Evolutionary conservation across 225 moss, liverwort and hornwort genomes (phyloP).

Genomic region (Physcomitrium patens): DNA sequence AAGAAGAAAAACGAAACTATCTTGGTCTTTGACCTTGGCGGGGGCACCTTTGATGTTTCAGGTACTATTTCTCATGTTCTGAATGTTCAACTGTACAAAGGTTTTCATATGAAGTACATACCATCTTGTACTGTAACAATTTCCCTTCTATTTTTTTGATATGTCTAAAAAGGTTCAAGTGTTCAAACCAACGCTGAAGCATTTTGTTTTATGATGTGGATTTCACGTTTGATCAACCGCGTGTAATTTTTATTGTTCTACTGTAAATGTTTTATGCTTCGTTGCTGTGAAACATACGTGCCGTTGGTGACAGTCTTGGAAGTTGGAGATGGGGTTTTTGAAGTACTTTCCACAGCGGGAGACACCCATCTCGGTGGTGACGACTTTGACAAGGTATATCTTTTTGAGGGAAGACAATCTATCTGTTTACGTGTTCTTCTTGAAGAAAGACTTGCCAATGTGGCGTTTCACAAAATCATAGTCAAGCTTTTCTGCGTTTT

Average conservation of each 20-base stretch:
- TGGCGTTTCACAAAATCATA: background rate
- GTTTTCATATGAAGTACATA: background rate
- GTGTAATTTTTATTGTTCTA: background rate
- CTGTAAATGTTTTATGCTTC: background rate
- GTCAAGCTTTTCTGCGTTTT: background rate
- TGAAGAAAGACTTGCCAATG: background rate
- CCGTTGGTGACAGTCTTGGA: slow-evolving; percentile 64
- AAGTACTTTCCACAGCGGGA: slow-evolving; percentile 86
- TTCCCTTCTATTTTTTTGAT: background rate
- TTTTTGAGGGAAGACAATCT: background rate
- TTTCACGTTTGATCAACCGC: background rate
- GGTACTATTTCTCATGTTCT: slow-evolving; percentile 36
- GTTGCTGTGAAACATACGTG: slow-evolving; percentile 19
- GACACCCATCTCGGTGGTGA: slow-evolving; percentile 96
- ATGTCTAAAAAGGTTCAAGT: background rate
- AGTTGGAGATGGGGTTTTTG: slow-evolving; percentile 91
- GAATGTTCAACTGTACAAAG: background rate
- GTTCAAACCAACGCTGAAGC: background rate
- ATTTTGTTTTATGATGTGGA: background rate
- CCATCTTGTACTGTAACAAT: background rate
- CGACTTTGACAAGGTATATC: slow-evolving; percentile 88
- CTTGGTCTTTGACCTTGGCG: slow-evolving; percentile 90
- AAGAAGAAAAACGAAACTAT: slow-evolving; percentile 94
- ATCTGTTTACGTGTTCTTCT: background rate
- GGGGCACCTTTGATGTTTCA: slow-evolving; percentile 95